A percentile compares a stretch with the other conserved stretches of the same genome.
phyloP scores from a whole-genome alignment of 768 basidiomycete genomes.

The Paxillus rubicundulus region DNA sequence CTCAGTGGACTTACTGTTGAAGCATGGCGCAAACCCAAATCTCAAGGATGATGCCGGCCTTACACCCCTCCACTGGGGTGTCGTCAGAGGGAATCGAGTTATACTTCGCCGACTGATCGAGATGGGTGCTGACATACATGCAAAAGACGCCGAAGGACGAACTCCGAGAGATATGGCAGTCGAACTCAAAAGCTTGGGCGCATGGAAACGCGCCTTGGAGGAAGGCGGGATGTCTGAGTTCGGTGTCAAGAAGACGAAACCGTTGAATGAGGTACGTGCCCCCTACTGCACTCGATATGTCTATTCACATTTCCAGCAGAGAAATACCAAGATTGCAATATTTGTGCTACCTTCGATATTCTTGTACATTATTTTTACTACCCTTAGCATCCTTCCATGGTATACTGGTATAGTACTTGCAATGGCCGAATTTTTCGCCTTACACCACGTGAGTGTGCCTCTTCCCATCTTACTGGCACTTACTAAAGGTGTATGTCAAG shows the following conservation, averaged over 20 bases:
- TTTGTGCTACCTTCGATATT: conserved; percentile 76
- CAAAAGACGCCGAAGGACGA: conserved; percentile 80
- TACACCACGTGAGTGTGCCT: conserved; percentile 81
- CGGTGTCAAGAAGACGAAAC: conserved; percentile 61
- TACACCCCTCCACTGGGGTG: conserved; percentile 94
- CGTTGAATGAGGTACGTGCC: conserved; percentile 66
- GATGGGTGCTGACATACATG: conserved; percentile 77
- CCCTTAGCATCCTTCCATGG: conserved; percentile 81
- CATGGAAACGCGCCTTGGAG: conserved; percentile 86
- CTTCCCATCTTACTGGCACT: neutral
- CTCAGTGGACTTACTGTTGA: conserved; percentile 85
- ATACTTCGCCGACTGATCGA: conserved; percentile 84
- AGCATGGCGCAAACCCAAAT: conserved; percentile 80
- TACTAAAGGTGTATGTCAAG: conserved; percentile 35
- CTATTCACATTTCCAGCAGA: conserved; percentile 37
- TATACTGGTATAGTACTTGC: conserved; percentile 85
- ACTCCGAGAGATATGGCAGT: conserved; percentile 93
- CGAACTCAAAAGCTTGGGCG: conserved; percentile 86
- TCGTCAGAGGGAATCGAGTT: conserved; percentile 88
- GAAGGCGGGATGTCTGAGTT: conserved; percentile 83
- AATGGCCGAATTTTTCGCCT: conserved; percentile 82
- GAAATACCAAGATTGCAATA: conserved; percentile 78
- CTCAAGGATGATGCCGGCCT: conserved; percentile 79
- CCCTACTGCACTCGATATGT: neutral
- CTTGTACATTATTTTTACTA: conserved; percentile 81